phyloP scores from a whole-genome alignment of 2,329 filamentous ascomycete genomes.

The Lomentospora prolificans region DNA sequence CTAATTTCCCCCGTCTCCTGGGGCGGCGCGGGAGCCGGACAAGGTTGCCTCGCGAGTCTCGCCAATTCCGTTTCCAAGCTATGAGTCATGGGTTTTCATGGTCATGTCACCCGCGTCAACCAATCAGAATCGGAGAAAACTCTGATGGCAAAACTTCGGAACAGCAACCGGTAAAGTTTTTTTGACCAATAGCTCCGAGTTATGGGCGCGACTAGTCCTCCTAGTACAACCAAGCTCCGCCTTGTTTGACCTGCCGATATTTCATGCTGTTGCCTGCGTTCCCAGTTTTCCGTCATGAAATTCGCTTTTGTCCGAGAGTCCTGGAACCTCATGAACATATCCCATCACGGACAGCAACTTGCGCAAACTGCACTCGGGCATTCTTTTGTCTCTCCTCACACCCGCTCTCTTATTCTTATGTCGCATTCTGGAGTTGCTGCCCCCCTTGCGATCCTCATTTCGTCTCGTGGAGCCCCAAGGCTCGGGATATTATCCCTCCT shows the following conservation, averaged over 20 bases:
- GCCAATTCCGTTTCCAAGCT: neutral
- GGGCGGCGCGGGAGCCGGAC: neutral
- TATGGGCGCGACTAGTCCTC: neutral
- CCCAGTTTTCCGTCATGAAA: constrained; percentile 12
- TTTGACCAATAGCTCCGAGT: neutral
- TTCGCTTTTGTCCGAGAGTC: neutral
- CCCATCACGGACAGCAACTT: neutral
- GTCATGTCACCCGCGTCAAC: neutral
- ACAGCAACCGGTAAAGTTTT: neutral
- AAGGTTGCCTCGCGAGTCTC: neutral
- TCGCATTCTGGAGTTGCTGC: constrained; percentile 18
- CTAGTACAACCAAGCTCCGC: neutral
- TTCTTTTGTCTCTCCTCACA: constrained; percentile 14
- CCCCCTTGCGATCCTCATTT: constrained; percentile 19
- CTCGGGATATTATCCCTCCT: constrained; percentile 10
- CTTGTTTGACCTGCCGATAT: neutral
- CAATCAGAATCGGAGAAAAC: neutral
- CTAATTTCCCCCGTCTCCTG: neutral
- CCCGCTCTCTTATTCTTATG: constrained; percentile 21
- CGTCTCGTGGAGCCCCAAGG: constrained; percentile 11
- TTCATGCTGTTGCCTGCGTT: neutral
- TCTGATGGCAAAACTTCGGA: constrained; percentile 1
- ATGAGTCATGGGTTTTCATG: neutral
- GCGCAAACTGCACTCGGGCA: neutral
- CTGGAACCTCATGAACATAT: neutral